Evolutionary conservation across 2,329 filamentous ascomycete genomes (phyloP), one percentile per base, ranked within the genome.

Genomic region (Uncinocarpus reesii): DNA sequence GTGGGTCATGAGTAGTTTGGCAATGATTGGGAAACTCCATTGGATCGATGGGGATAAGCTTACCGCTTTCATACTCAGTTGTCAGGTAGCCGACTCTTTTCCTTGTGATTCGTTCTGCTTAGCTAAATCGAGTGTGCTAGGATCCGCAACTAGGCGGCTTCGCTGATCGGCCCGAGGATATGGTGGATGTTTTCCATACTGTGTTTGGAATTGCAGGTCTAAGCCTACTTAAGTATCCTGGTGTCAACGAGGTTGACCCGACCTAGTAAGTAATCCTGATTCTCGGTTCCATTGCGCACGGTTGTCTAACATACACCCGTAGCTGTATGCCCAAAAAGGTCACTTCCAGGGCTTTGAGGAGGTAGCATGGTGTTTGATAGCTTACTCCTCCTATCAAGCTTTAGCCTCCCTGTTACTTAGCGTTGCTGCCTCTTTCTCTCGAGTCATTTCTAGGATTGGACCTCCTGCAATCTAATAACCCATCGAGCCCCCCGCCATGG

Each of bases 121-220:
- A 7, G 24, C 18, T 35, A 8, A 47, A 15, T 28, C 23, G 20
- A 6, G 10, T 28, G 7, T 36, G 45, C 11, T 53, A 78, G 72
- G 92, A 98, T 63, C 72, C 79, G 1, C 83, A 93, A 49, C 69
- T 76, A 24, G 92, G 92, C 21, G 92, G 92, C 8, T 79, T 98
- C 56, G 83, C 90, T 4, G 92, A 98, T 69, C 74, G 89, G 52
- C 90, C 92, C 7, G 89, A 86, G 21, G 82, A 98, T 60, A 88
- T 90, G 83, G 90, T 95, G 18, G 92, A 98, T 71, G 89, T 98
- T 28, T 98, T 93, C 72, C 92, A 98, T 62, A 96, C 92, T 0
- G 72, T 81, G 46, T 98, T 98, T 64, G 88, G 86, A 20, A 69
- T 95, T 54, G 85, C 89, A 16, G 92, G 92, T 1, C 69, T 98